Percentiles rank a stretch among this genome's conserved stretches.
Conservation (phyloP, 352 stramenopile genomes). For the Aphanomyces euteiches region DNA sequence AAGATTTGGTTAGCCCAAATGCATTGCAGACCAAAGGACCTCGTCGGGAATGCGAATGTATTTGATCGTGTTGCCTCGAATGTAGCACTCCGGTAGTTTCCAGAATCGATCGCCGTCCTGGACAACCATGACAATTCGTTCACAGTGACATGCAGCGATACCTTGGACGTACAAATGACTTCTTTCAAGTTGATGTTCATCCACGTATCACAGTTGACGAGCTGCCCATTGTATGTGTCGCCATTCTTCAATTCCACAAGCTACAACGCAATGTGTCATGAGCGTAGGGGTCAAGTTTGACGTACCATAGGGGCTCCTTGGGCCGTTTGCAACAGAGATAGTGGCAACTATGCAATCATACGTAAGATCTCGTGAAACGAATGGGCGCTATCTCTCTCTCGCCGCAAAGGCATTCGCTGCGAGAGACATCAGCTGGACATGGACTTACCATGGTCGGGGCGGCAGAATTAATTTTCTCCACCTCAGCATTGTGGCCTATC, state of each 20-base stretch:
- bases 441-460: conserved; percentile 24
- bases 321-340: conserved; percentile 95
- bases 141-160: conserved; percentile 29
- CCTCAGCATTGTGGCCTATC: conserved; percentile 29
- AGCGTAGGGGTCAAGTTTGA: background rate
- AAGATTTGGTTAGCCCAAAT: background rate
- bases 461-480: conserved; percentile 15
- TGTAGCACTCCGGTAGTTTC: conserved; percentile 98
- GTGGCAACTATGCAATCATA: conserved; percentile 73
- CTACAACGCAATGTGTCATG: conserved; percentile 33
- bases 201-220: conserved; percentile 97
- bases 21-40: conserved; percentile 39
- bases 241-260: conserved; percentile 99
- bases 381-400: too few species aligned
- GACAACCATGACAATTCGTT: background rate
- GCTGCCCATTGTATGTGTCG: conserved; percentile 97
- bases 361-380: background rate
- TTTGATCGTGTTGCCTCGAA: conserved; percentile 98
- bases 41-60: conserved; percentile 97
- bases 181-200: conserved; percentile 99
- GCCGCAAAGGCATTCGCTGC: too few species aligned
- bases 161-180: conserved; percentile 98
- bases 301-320: conserved; percentile 91
- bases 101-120: conserved; percentile 97
- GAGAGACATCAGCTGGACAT: too few species aligned